Evolutionary conservation across 164 flowering plant genomes (phyloP).

Genomic region (Nelumbo lutea): DNA sequence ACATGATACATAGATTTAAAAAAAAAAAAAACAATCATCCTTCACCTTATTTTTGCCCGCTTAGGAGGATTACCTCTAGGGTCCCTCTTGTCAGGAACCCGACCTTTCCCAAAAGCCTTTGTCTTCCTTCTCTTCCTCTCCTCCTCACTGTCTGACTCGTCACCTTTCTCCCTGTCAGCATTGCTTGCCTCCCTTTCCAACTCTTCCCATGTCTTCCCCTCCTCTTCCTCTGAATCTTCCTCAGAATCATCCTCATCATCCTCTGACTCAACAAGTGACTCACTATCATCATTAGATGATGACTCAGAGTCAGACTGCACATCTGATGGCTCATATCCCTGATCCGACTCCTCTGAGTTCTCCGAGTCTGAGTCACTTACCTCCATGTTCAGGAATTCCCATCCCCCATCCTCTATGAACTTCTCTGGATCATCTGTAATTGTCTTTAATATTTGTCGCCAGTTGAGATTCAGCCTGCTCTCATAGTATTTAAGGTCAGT

Average conservation of each 20-base stretch:
- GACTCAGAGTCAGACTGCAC: conserved; percentile 45
- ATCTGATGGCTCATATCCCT: conserved; percentile 75
- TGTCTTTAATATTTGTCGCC: conserved; percentile 64
- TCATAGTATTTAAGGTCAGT: conserved; percentile 83
- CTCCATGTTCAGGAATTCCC: conserved; percentile 86
- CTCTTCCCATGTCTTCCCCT: conserved; percentile 93
- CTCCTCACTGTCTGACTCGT: conserved; percentile 77
- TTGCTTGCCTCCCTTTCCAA: conserved; percentile 86
- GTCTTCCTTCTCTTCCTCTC: conserved; percentile 66
- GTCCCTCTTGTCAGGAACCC: conserved; percentile 29
- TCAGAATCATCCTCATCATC: conserved; percentile 67
- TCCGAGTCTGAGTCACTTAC: conserved; percentile 73
- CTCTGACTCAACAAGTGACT: conserved; percentile 77
- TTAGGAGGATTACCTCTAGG: conserved; percentile 33
- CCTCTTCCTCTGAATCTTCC: conserved; percentile 65
- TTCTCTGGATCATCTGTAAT: conserved; percentile 70
- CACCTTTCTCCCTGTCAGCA: conserved; percentile 72
- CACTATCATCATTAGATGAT: conserved; percentile 64
- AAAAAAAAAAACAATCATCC: too few relatives aligned
- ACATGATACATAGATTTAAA: too few relatives aligned
- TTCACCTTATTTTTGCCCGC: conserved; percentile 44
- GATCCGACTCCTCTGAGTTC: conserved; percentile 63
- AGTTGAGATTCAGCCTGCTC: conserved; percentile 69
- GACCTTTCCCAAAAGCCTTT: conserved; percentile 66
- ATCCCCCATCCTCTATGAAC: conserved; percentile 80